phyloP scores from a whole-genome alignment of 1,284 basidiomycete genomes.

The Apiotrichum siamense region DNA sequence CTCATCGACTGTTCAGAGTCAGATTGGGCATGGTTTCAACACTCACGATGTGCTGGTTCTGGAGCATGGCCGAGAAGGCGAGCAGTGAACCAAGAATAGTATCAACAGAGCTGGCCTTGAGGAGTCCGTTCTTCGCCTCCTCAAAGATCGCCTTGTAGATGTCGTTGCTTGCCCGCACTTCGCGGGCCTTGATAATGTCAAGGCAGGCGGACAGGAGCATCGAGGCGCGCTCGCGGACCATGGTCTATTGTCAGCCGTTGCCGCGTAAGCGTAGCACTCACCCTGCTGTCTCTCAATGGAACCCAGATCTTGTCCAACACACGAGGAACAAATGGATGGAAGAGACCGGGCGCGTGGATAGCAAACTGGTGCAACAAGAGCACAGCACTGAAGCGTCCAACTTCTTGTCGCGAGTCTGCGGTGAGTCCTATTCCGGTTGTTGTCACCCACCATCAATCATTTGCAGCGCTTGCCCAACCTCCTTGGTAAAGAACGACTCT shows the following conservation, averaged over 20 bases:
- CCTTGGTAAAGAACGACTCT: constrained; percentile 45
- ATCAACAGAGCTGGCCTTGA: constrained; percentile 65
- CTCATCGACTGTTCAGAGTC: constrained; percentile 76
- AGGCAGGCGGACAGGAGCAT: constrained; percentile 83
- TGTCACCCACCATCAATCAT: constrained; percentile 40
- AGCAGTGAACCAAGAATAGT: constrained; percentile 87
- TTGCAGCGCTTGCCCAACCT: constrained; percentile 43
- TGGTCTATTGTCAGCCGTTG: constrained; percentile 30
- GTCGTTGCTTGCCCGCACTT: constrained; percentile 45
- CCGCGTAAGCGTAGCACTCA: constrained; percentile 42
- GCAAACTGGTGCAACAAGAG: constrained; percentile 88
- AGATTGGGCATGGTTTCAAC: not conserved
- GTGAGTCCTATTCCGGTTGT: constrained; percentile 1
- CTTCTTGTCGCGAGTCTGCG: constrained; percentile 43
- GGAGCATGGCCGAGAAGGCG: constrained; percentile 83
- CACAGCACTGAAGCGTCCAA: constrained; percentile 44
- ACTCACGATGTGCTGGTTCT: constrained; percentile 87
- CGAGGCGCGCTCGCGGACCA: constrained; percentile 84
- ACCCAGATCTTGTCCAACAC: constrained; percentile 88
- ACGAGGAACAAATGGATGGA: constrained; percentile 75
- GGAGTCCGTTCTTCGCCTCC: constrained; percentile 82
- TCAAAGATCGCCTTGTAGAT: constrained; percentile 73
- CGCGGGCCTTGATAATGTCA: constrained; percentile 65
- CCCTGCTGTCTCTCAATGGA: constrained; percentile 73
- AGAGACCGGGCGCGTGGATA: constrained; percentile 72